Evolutionary conservation across 306 rosid genomes (phyloP), one percentile per base, ranked within the genome.

Genomic region (Carpinus viminea): DNA sequence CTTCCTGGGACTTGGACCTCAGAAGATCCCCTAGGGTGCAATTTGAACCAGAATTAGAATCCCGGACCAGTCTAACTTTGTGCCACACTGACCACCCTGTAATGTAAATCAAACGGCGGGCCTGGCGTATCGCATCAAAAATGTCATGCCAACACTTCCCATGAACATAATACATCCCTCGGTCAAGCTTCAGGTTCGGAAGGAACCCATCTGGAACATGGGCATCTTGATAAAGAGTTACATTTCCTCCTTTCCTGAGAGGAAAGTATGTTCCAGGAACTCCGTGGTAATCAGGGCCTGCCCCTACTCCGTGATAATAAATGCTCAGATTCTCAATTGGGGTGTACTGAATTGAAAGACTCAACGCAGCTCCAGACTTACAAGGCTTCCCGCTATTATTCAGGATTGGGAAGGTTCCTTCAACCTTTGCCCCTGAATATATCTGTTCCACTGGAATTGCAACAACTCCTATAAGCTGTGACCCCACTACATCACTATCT

Each of bases 71-170:
- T 80, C 70, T 88, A 76, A 91, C 97, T 81, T 89, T 87, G 87
- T 95, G 98, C 97, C 97, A 95, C 71, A 95, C 93, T 52, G 99
- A 91, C 99, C 99, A 95, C 69, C 99, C 99, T 2, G 97, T 92
- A 69, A 95, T 93, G 83, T 95, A 95, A 78, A 95, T 73, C 79
- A 95, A 85, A 51, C 92, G 87, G 38, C 59, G 86, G 11, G 99
- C 98, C 74, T 83, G 92, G 41, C 85, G 79, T 70, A 95, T 86
- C 18, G 98, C 98, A 28, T 93, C 86, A 76, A 86, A 93, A 34
- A 95, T 91, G 81, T 95, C 98, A 6, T 4, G 45, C 99, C 99
- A 95, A 79, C 99, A 95, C 85, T 87, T 83, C 54, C 98, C 99
- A 78, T 95, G 88, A 59, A 75, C 97, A 80, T 88, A 91, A 78